phyloP scores from a whole-genome alignment of 1,284 basidiomycete species.

The Papiliotrema terrestris region DNA sequence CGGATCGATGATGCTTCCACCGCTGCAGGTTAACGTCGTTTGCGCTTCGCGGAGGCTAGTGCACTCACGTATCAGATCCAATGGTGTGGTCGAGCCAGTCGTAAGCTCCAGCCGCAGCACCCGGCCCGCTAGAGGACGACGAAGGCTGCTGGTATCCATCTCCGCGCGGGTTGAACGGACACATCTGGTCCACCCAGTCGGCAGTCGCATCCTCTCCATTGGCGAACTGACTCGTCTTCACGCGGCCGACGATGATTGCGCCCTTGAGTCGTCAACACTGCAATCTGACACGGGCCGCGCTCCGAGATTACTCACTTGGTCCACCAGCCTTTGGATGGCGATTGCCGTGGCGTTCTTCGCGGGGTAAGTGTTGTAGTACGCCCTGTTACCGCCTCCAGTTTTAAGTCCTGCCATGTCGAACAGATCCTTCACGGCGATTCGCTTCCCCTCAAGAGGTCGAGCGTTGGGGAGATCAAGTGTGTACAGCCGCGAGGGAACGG shows the following conservation, averaged over 20 bases:
- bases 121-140: slow-evolving; percentile 51
- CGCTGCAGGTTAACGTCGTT: slow-evolving; percentile 11
- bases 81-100: slow-evolving; percentile 51
- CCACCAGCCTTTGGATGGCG: slow-evolving; percentile 52
- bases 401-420: slow-evolving; percentile 29
- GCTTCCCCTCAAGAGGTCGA: slow-evolving; percentile 29
- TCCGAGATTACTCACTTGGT: slow-evolving; percentile 49
- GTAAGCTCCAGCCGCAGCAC: slow-evolving; percentile 49
- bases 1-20: slow-evolving; percentile 51
- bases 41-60: neutral
- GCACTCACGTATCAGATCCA: slow-evolving; percentile 47
- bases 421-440: slow-evolving; percentile 29
- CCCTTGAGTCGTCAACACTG: slow-evolving; percentile 46
- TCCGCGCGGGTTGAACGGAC: slow-evolving; percentile 57
- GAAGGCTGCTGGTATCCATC: slow-evolving; percentile 55
- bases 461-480: slow-evolving; percentile 15
- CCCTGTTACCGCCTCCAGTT: slow-evolving; percentile 25
- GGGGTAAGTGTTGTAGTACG: slow-evolving; percentile 16
- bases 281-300: slow-evolving; percentile 7
- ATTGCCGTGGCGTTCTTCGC: slow-evolving; percentile 14
- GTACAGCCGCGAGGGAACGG: slow-evolving; percentile 34
- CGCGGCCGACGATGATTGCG: slow-evolving; percentile 56
- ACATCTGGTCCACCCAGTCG: slow-evolving; percentile 56
- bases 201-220: slow-evolving; percentile 56
- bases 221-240: slow-evolving; percentile 58